These are phyloP conservation scores for Epichloe hybrida DNA, from an alignment of 2,329 filamentous ascomycete genomes.

Conservation along the genomic window DNA sequence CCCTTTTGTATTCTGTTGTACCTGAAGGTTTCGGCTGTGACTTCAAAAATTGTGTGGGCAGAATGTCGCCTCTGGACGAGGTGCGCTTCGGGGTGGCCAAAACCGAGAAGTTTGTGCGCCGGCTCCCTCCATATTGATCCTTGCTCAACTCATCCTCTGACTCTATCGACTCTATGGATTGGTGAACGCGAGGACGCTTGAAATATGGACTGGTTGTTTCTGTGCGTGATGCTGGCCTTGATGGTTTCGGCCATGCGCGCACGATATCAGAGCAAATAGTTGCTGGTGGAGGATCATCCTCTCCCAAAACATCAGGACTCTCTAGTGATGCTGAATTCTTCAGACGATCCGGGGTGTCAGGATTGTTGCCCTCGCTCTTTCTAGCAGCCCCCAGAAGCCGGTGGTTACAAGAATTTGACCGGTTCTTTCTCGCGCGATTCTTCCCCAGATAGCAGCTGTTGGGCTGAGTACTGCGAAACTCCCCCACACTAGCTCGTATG, in stretches of 20 bases:
- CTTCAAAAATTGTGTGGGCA: slow-evolving; percentile 10
- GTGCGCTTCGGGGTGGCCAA: not conserved
- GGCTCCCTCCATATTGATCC: slow-evolving; percentile 5
- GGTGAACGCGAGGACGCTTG: slow-evolving; percentile 7
- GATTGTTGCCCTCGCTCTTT: not conserved
- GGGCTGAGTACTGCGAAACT: not conserved
- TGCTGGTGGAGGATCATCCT: slow-evolving; percentile 8
- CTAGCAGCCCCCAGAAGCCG: not conserved
- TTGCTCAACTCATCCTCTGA: slow-evolving; percentile 20
- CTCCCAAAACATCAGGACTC: not conserved
- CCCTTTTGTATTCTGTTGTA: not conserved
- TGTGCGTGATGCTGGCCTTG: not conserved
- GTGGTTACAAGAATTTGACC: slow-evolving; percentile 12
- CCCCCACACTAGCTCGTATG: not conserved
- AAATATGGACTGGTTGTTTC: slow-evolving; percentile 5
- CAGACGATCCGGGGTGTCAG: not conserved
- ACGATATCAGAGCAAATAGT: slow-evolving; percentile 13
- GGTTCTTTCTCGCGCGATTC: not conserved
- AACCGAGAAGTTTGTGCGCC: slow-evolving; percentile 8
- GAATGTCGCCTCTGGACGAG: slow-evolving; percentile 16
- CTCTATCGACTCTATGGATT: slow-evolving; percentile 8
- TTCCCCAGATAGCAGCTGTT: not conserved
- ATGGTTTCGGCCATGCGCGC: slow-evolving; percentile 2
- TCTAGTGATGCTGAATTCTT: not conserved
- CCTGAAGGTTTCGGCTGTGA: not conserved